Evolutionary conservation across 257 asterid species (phyloP), one percentile per base, ranked within the genome.

Genomic region (Lycium barbarum): DNA sequence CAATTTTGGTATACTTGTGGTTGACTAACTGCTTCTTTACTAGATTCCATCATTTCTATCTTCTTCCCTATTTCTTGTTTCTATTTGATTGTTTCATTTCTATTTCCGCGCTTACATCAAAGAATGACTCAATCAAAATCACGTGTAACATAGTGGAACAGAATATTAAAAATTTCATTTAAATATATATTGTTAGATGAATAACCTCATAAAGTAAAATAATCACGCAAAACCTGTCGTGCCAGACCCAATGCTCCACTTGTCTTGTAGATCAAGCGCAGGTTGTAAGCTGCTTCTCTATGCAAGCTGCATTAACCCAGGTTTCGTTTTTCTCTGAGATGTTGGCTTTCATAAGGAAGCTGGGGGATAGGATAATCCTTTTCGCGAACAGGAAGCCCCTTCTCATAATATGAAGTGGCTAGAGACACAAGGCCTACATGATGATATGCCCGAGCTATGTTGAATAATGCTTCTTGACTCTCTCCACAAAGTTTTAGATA

Each of bases 221-320:
- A 47, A 40, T 81, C 88, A 13, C 20, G 35, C 68, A 85, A 59
- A 18, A 85, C 66, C 59, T 81, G 85, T 51, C 79, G 53, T 40
- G 88, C 85, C 8, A 81, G 83, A 74, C 59, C 88, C 62, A 67
- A 81, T 43, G 88, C 88, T 36, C 88, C 88, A 81, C 88, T 85
- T 20, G 72, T 53, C 66, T 55, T 72, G 49, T 85, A 81, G 51
- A 85, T 85, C 59, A 81, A 36, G 71, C 81, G 85, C 73, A 85
- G 78, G 47, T 81, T 85, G 84, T 71, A 85, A 59, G 88, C 80
- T 63, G 87, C 87, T 85, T 85, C 87, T 67, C 84, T 79, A 5
- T 84, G 80, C 22, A 85, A 66, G 54, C 74, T 76, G 62, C 83
- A 85, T 17, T 85, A 58, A 70, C 82, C 82, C 1, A 82, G 26